Conservation (phyloP, 345 rosid species). For the Eucalyptus decipiens region DNA sequence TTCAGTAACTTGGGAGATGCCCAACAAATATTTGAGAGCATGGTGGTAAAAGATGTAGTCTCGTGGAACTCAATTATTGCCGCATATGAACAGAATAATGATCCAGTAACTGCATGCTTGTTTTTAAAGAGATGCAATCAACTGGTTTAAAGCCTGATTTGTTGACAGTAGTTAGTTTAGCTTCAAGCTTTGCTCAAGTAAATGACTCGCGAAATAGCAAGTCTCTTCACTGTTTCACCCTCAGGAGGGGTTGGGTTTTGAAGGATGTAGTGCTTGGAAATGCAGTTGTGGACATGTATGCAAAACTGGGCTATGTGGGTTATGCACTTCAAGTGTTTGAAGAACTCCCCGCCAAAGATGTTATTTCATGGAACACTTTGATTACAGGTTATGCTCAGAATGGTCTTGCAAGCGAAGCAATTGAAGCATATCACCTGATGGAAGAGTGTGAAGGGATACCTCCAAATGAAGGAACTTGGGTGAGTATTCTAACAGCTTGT, state of each 20-base stretch:
- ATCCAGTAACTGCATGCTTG: not conserved
- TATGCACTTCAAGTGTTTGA: not conserved
- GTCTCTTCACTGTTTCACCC: not conserved
- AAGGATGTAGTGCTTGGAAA: constrained; percentile 9
- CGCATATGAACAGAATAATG: constrained; percentile 4
- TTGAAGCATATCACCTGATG: constrained; percentile 1
- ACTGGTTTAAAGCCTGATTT: not conserved
- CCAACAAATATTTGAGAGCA: constrained; percentile 9
- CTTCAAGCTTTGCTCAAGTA: not conserved
- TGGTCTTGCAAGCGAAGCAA: constrained; percentile 1
- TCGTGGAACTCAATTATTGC: constrained; percentile 37
- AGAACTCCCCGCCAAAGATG: constrained; percentile 1
- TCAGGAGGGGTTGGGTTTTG: constrained; percentile 1
- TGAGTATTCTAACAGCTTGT: constrained; percentile 3
- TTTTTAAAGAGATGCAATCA: not conserved
- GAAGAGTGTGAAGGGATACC: not conserved
- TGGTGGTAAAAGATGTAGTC: constrained; percentile 16
- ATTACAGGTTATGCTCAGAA: constrained; percentile 6
- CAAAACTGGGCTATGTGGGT: not conserved
- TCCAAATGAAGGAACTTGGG: constrained; percentile 5
- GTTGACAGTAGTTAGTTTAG: constrained; percentile 3
- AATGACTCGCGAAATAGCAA: not conserved
- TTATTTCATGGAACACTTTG: constrained; percentile 9
- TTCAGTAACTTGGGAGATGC: constrained; percentile 8
- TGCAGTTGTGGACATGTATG: constrained; percentile 18